Conservation (phyloP, 805 yeast genomes). For the Metschnikowia gruessii region DNA sequence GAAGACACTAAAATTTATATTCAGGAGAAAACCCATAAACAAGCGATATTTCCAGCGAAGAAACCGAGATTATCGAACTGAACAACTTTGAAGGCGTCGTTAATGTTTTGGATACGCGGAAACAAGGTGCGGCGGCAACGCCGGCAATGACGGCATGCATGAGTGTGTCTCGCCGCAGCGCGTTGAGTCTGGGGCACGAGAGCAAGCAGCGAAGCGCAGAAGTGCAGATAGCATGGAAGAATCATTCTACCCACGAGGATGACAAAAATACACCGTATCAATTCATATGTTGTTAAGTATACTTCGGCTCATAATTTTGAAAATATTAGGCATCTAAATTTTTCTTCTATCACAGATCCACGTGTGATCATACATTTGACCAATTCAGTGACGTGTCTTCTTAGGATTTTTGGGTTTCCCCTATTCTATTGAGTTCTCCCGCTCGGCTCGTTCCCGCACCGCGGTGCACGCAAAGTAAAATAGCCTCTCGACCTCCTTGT, state of each 20-base stretch:
- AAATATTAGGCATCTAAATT: background rate
- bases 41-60: too few relatives aligned
- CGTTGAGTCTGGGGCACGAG: background rate
- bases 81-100: too few relatives aligned
- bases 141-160: background rate
- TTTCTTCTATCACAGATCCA: background rate
- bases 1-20: too few relatives aligned
- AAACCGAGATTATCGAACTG: too few relatives aligned
- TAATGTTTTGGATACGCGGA: background rate
- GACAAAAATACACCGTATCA: background rate
- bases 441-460: slow-evolving; percentile 4
- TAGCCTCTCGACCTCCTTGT: slow-evolving; percentile 6
- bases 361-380: too few relatives aligned
- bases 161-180: background rate
- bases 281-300: too few relatives aligned
- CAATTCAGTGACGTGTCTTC: too few relatives aligned
- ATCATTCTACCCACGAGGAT: background rate
- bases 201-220: background rate
- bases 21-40: too few relatives aligned
- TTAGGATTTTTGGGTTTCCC: background rate
- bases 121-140: background rate
- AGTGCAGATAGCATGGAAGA: background rate
- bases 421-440: background rate
- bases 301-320: too few relatives aligned
- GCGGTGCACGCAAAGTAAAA: slow-evolving; percentile 1